Conservation (phyloP, 2,329 filamentous ascomycete genomes). For the Fusarium foetens region DNA sequence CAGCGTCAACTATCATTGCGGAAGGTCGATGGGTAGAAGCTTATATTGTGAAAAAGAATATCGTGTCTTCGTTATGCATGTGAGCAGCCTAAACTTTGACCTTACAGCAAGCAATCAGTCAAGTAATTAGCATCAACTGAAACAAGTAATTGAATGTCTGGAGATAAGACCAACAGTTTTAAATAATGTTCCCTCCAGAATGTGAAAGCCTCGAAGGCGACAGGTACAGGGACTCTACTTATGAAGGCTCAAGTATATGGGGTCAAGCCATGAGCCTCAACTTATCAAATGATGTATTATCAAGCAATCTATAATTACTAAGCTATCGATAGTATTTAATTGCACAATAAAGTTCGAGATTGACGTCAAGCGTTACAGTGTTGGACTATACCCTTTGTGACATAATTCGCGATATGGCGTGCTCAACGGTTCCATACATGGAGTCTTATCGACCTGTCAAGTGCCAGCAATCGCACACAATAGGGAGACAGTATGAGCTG, state of each 20-base stretch:
- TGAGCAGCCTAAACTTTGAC: too few species aligned
- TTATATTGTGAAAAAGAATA: too few species aligned
- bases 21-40: too few species aligned
- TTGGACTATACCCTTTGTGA: slow-evolving; percentile 28
- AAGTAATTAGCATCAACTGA: too few species aligned
- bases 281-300: background rate
- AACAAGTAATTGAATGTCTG: too few species aligned
- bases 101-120: too few species aligned
- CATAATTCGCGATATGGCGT: slow-evolving; percentile 38
- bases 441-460: slow-evolving; percentile 15
- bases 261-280: accelerated
- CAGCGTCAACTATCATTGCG: too few species aligned
- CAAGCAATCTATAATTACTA: background rate
- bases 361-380: slow-evolving; percentile 20
- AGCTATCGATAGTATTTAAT: background rate
- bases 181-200: too few species aligned
- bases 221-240: accelerated
- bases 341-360: slow-evolving; percentile 17
- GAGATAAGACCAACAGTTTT: too few species aligned
- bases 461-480: slow-evolving; percentile 16
- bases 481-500: slow-evolving; percentile 4
- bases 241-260: too few species aligned
- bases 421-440: slow-evolving; percentile 25
- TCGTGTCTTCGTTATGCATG: too few species aligned
- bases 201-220: too few species aligned